Percentiles rank a stretch among this genome's conserved stretches.
These are phyloP conservation scores for Elsinoe perseae DNA, from an alignment of 2,329 filamentous ascomycete genomes.

Conservation along the genomic window DNA sequence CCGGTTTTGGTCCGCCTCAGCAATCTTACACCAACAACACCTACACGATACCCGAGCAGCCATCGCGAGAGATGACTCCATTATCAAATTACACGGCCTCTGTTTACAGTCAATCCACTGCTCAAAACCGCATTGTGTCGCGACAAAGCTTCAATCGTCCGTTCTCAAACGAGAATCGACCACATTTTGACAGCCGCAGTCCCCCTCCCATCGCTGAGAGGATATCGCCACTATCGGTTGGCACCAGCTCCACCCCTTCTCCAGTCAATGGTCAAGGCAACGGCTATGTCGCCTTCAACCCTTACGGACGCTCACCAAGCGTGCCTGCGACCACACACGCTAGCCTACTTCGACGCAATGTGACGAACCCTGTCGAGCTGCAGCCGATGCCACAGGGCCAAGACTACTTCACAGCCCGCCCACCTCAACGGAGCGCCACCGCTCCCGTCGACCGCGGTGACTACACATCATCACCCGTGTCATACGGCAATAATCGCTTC, in stretches of 20 bases:
- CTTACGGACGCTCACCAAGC: slow-evolving; percentile 17
- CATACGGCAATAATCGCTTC: slow-evolving; percentile 9
- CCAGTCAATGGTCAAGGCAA: slow-evolving; percentile 12
- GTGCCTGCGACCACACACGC: slow-evolving; percentile 7
- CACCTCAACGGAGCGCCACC: slow-evolving; percentile 16
- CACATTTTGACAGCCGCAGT: slow-evolving; percentile 9
- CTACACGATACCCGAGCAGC: slow-evolving; percentile 19
- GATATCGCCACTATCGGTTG: slow-evolving; percentile 7
- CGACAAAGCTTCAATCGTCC: slow-evolving; percentile 15
- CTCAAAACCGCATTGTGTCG: slow-evolving; percentile 10
- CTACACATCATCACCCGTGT: background rate
- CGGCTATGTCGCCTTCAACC: slow-evolving; percentile 30
- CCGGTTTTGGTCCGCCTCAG: slow-evolving; percentile 18
- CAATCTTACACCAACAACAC: slow-evolving; percentile 25
- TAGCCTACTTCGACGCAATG: slow-evolving; percentile 10
- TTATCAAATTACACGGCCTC: slow-evolving; percentile 17
- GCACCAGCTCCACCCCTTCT: background rate
- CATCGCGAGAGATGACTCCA: slow-evolving; percentile 21
- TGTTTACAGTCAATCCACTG: slow-evolving; percentile 19
- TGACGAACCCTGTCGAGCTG: slow-evolving; percentile 16
- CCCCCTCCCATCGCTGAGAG: slow-evolving; percentile 6
- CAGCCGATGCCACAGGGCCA: slow-evolving; percentile 1
- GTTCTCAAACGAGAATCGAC: slow-evolving; percentile 13
- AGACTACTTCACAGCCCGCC: background rate
- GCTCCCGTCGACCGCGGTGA: slow-evolving; percentile 15